phyloP scores from a whole-genome alignment of 2,329 filamentous ascomycete species.

The Aspergillus luchuensis region DNA sequence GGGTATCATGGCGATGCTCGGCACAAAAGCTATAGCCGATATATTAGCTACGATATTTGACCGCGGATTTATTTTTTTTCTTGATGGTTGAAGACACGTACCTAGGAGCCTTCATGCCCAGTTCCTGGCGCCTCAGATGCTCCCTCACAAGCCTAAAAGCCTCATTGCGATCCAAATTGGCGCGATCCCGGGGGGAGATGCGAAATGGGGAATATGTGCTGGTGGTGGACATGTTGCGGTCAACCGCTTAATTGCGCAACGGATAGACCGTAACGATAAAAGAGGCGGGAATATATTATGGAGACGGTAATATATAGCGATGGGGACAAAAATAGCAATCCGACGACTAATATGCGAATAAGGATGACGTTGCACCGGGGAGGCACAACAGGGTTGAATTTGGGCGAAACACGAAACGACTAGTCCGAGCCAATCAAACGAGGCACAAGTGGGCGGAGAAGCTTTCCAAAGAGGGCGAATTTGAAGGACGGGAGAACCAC shows the following conservation, averaged over 20 bases:
- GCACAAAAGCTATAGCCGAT: constrained; percentile 37
- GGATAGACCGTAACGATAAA: not conserved
- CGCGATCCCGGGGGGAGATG: constrained; percentile 34
- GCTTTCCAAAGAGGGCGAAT: constrained; percentile 16
- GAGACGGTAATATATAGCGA: not conserved
- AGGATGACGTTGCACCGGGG: constrained; percentile 17
- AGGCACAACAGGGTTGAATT: not conserved
- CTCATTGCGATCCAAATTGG: constrained; percentile 38
- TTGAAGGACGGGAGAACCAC: constrained; percentile 18
- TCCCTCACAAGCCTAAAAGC: constrained; percentile 38
- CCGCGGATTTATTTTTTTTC: not conserved
- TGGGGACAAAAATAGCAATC: not conserved
- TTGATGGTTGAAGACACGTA: constrained; percentile 16
- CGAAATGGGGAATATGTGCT: constrained; percentile 31
- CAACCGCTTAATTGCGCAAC: not conserved
- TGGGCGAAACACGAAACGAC: constrained; percentile 6
- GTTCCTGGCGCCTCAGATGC: constrained; percentile 38
- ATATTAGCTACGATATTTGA: constrained; percentile 11
- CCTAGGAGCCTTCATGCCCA: constrained; percentile 37
- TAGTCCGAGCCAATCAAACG: constrained; percentile 16
- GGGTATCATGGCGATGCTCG: constrained; percentile 36
- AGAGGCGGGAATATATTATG: not conserved
- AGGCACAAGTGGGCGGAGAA: constrained; percentile 10
- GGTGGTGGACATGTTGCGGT: constrained; percentile 20
- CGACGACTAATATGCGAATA: not conserved